phyloP scores from a whole-genome alignment of 306 rosid genomes.

The Mucuna pruriens region DNA sequence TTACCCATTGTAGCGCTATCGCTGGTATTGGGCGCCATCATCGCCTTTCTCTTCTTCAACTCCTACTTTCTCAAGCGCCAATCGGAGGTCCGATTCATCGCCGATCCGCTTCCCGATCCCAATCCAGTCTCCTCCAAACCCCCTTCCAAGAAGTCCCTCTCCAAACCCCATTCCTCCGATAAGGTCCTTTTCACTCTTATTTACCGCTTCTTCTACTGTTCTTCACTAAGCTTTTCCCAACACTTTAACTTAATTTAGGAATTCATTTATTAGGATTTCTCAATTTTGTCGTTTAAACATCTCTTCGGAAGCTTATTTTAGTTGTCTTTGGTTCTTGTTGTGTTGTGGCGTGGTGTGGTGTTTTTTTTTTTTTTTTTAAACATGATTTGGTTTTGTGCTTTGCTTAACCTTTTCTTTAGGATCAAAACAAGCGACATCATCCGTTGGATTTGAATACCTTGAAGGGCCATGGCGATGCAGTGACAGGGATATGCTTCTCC shows the following conservation, averaged over 20 bases:
- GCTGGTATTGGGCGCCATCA: slow-evolving; percentile 69
- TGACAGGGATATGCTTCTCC: slow-evolving; percentile 83
- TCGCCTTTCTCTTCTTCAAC: slow-evolving; percentile 68
- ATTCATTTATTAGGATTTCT: neutral
- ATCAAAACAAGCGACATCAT: slow-evolving; percentile 92
- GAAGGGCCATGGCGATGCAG: slow-evolving; percentile 96
- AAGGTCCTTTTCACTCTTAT: slow-evolving; percentile 54
- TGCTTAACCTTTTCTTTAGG: slow-evolving; percentile 52
- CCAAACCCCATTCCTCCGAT: slow-evolving; percentile 73
- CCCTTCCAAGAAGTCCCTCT: slow-evolving; percentile 60
- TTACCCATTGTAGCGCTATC: slow-evolving; percentile 57
- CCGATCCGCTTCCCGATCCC: slow-evolving; percentile 55
- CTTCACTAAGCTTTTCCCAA: neutral
- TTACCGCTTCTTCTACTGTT: neutral
- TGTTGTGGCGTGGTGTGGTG: too few species aligned
- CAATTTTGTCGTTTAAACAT: neutral
- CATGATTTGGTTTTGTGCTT: slow-evolving; percentile 11
- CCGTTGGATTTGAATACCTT: slow-evolving; percentile 93
- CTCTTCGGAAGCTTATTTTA: neutral
- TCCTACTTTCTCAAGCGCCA: slow-evolving; percentile 69
- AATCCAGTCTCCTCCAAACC: slow-evolving; percentile 47
- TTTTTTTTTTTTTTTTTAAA: neutral
- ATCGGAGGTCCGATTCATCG: slow-evolving; percentile 77
- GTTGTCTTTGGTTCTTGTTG: neutral
- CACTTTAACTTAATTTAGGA: neutral